These are phyloP conservation scores for Pyrenochaeta sp. DNA, from an alignment of 2,329 filamentous ascomycete species.

Conservation along the genomic window DNA sequence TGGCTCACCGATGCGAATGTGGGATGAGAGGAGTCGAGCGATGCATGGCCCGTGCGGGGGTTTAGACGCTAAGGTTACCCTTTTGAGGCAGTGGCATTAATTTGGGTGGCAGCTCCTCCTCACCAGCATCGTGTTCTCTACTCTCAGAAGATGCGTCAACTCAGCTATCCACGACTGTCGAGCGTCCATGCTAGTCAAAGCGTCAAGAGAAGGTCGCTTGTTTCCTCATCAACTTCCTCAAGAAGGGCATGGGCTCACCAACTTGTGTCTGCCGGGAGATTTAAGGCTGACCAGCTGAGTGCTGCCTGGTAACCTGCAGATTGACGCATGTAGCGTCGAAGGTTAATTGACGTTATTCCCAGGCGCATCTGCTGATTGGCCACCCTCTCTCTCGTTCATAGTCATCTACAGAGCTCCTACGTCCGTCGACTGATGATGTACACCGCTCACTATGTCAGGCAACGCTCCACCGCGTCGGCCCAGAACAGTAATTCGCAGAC, in stretches of 20 bases:
- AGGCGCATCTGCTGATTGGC: background rate
- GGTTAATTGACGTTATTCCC: constrained; percentile 2
- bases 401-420: constrained; percentile 3
- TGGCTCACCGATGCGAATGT: background rate
- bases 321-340: constrained; percentile 10
- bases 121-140: background rate
- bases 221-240: constrained; percentile 21
- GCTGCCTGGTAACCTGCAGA: constrained; percentile 18
- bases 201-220: background rate
- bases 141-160: background rate
- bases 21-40: background rate
- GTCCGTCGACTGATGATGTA: constrained; percentile 3
- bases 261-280: constrained; percentile 2
- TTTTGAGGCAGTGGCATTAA: constrained; percentile 15
- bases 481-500: background rate
- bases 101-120: constrained; percentile 1
- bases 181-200: background rate
- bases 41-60: background rate
- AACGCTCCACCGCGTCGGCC: background rate
- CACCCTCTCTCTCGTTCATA: background rate
- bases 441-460: constrained; percentile 9
- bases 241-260: constrained; percentile 12
- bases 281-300: constrained; percentile 39
- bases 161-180: constrained; percentile 1
- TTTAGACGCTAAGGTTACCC: constrained; percentile 8